Evolutionary conservation across 2,329 filamentous ascomycete species (phyloP), one percentile per base, ranked within the genome.

Genomic region (Chalaropsis thielavioides): DNA sequence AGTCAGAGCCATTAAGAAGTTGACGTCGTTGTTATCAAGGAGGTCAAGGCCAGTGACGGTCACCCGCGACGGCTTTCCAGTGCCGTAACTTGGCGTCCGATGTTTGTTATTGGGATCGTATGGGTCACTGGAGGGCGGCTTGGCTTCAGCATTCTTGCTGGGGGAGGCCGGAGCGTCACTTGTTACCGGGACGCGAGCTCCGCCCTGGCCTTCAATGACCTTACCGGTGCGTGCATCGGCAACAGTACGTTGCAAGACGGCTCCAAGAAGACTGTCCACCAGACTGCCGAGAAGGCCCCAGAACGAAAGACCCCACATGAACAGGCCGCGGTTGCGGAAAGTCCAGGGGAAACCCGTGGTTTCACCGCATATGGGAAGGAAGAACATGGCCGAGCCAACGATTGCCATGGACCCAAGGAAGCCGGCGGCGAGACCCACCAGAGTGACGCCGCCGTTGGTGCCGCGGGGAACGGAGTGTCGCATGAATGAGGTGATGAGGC

Each of bases 1-100:
- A 3, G 80, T 79, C 15, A 83, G 80, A 0, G 92, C 92, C 92
- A 96, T 97, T 65, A 92, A 74, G 66, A 96, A 83, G 74, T 99
- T 99, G 70, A 99, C 91, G 64, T 89, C 88, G 74, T 99, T 99
- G 74, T 99, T 99, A 74, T 95, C 91, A 66, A 99, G 78, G 68
- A 95, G 73, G 72, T 96, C 82, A 82, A 76, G 79, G 62, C 72
- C 90, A 69, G 79, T 87, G 75, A 89, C 84, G 6, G 86, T 75
- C 4, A 84, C 76, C 19, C 87, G 78, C 62, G 85, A 86, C 67
- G 86, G 82, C 70, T 79, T 79, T 65, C 79, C 76, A 66, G 80
- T 76, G 1, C 82, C 75, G 76, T 82, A 81, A 71, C 78, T 83
- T 6, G 79, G 70, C 70, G 75, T 76, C 54, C 80, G 77, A 65